Percentiles rank a stretch among this genome's conserved stretches.
phyloP scores from a whole-genome alignment of 169 alveolate genomes.

The Plasmodium cynomolgi region DNA sequence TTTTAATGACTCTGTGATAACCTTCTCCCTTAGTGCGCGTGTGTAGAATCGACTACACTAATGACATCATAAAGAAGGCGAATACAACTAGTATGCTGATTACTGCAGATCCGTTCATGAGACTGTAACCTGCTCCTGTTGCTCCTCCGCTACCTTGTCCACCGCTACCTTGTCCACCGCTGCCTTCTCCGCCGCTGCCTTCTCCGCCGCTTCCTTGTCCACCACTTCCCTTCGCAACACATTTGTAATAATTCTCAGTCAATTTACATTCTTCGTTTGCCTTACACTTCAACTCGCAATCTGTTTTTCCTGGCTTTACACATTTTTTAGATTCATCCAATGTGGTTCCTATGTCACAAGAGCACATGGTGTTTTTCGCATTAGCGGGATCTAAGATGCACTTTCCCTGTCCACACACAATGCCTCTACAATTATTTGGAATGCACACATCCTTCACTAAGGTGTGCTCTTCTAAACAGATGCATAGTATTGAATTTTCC shows the following conservation, averaged over 20 bases:
- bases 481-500: not conserved
- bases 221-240: not conserved
- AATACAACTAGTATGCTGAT: slow-evolving; percentile 10
- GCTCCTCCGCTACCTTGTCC: not conserved
- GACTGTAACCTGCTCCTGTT: not conserved
- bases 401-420: slow-evolving; percentile 26
- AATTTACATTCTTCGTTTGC: not conserved
- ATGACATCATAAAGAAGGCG: not conserved
- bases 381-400: slow-evolving; percentile 5
- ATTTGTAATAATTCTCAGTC: not conserved
- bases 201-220: no score
- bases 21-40: not conserved
- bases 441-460: not conserved
- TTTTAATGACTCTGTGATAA: not conserved
- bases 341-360: slow-evolving; percentile 37
- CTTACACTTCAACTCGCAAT: slow-evolving; percentile 31
- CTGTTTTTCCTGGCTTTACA: slow-evolving; percentile 9
- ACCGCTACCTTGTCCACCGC: slow-evolving; percentile 3
- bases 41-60: not conserved
- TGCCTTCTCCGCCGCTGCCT: not conserved
- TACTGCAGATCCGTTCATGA: slow-evolving; percentile 5
- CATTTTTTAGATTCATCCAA: slow-evolving; percentile 5
- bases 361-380: not conserved
- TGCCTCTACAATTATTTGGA: not conserved
- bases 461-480: not conserved